These are phyloP conservation scores for Sugiyamaella mastotermitis DNA, from an alignment of 805 yeast genomes.

Conservation along the genomic window DNA sequence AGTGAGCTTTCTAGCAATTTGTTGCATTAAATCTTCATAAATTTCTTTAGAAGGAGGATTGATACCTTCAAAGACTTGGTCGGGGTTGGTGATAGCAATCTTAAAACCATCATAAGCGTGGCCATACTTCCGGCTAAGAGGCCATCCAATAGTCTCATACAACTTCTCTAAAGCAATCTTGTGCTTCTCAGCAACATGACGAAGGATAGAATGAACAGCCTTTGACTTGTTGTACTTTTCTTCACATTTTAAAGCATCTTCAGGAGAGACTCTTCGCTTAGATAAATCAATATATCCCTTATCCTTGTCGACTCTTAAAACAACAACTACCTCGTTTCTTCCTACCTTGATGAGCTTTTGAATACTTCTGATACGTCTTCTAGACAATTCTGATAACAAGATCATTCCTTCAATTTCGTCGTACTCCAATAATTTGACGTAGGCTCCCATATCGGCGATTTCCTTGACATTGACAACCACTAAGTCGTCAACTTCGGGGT, in stretches of 20 bases:
- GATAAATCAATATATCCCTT: slow-evolving; percentile 97
- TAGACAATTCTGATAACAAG: slow-evolving; percentile 85
- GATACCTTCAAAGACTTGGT: slow-evolving; percentile 74
- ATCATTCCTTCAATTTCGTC: slow-evolving; percentile 99
- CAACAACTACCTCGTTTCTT: slow-evolving; percentile 96
- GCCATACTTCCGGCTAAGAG: slow-evolving; percentile 88
- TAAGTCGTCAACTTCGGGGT: slow-evolving; percentile 97
- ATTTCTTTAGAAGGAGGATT: slow-evolving; percentile 66
- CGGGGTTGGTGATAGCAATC: slow-evolving; percentile 86
- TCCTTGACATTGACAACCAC: slow-evolving; percentile 91
- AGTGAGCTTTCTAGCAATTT: slow-evolving; percentile 88
- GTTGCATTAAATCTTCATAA: slow-evolving; percentile 75
- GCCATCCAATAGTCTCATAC: slow-evolving; percentile 94
- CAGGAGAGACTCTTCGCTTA: slow-evolving; percentile 96
- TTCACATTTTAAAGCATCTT: slow-evolving; percentile 95
- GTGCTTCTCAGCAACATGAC: slow-evolving; percentile 98
- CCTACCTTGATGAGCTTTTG: slow-evolving; percentile 98
- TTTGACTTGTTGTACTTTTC: slow-evolving; percentile 95
- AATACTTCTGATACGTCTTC: slow-evolving; percentile 97
- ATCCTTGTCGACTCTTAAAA: slow-evolving; percentile 95
- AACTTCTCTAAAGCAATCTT: slow-evolving; percentile 77
- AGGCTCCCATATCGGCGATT: slow-evolving; percentile 99
- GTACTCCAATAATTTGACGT: slow-evolving; percentile 86
- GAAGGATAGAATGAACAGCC: slow-evolving; percentile 95
- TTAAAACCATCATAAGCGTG: slow-evolving; percentile 98